Evolutionary conservation across 2,329 filamentous ascomycete genomes (phyloP), one percentile per base, ranked within the genome.

Genomic region (Aspergillus oerlinghausenensis): DNA sequence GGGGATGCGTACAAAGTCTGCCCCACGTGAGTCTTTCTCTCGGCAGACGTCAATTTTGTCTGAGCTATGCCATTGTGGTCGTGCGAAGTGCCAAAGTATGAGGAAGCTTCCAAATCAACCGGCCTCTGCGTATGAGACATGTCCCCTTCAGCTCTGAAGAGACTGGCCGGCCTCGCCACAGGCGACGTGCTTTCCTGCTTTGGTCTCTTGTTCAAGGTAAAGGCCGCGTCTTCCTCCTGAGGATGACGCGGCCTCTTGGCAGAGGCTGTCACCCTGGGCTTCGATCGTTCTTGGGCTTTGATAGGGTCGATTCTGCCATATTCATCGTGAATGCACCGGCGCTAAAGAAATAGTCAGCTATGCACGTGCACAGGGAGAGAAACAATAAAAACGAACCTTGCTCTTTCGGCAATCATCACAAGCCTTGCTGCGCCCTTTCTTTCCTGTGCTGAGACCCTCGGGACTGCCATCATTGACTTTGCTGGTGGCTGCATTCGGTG

Each of bases 381-480:
- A 26, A 42, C 21, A 17, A 45, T 25, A 6, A 51, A 35, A 43
- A 72, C 80, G 70, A 68, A 86, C 84, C 79, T 87, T 87, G 78
- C 84, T 86, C 69, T 85, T 87, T 49, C 85, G 81, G 70, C 85
- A 88, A 63, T 87, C 84, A 57, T 84, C 79, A 67, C 85, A 88
- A 47, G 85, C 85, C 70, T 86, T 87, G 65, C 80, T 85, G 64
- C 84, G 73, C 57, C 83, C 79, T 67, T 84, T 83, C 71, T 84
- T 80, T 49, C 76, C 77, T 57, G 81, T 71, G 54, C 62, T 68
- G 4, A 58, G 49, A 26, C 72, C 73, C 43, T 73, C 70, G 9
- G 70, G 69, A 43, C 70, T 73, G 11, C 63, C 49, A 54, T 73
- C 72, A 49, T 67, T 63, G 1, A 66, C 55, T 25, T 66, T 66